These are phyloP conservation scores for Phialocephala sp. DNA, from an alignment of 2,329 filamentous ascomycete species.

Conservation along the genomic window DNA sequence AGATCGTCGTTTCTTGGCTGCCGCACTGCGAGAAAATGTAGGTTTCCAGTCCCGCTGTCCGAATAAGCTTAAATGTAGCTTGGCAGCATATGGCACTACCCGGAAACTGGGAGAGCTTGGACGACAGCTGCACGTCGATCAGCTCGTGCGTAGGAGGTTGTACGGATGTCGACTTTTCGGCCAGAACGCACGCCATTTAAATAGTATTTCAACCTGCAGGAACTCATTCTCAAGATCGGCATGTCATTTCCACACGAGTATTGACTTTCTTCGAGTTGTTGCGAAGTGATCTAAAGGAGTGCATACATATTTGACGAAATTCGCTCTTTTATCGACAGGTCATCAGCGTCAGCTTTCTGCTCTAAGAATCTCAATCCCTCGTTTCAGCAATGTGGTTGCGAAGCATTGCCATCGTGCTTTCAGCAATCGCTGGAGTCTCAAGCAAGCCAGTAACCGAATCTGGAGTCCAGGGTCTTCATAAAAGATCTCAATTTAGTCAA, in stretches of 20 bases:
- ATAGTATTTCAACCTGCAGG: neutral
- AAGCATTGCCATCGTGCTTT: neutral
- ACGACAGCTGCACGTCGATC: neutral
- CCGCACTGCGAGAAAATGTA: neutral
- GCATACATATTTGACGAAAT: neutral
- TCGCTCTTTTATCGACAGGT: neutral
- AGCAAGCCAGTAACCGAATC: slow-evolving; percentile 1
- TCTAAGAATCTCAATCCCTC: neutral
- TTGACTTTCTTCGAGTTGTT: neutral
- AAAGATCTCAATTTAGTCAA: slow-evolving; percentile 47
- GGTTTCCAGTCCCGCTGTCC: neutral
- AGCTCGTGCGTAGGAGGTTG: neutral
- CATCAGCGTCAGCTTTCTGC: neutral
- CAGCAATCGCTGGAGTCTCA: neutral
- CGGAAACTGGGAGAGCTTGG: neutral
- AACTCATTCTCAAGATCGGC: neutral
- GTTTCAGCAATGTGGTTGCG: neutral
- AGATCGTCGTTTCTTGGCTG: neutral
- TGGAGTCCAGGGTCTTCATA: neutral
- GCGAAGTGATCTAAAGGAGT: neutral
- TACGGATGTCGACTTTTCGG: neutral
- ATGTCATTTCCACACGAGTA: neutral
- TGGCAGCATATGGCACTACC: neutral
- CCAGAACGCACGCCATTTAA: slow-evolving; percentile 7
- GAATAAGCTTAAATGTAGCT: slow-evolving; percentile 15